Evolutionary conservation across 345 rosid genomes (phyloP).

Genomic region (Triadica sebifera): DNA sequence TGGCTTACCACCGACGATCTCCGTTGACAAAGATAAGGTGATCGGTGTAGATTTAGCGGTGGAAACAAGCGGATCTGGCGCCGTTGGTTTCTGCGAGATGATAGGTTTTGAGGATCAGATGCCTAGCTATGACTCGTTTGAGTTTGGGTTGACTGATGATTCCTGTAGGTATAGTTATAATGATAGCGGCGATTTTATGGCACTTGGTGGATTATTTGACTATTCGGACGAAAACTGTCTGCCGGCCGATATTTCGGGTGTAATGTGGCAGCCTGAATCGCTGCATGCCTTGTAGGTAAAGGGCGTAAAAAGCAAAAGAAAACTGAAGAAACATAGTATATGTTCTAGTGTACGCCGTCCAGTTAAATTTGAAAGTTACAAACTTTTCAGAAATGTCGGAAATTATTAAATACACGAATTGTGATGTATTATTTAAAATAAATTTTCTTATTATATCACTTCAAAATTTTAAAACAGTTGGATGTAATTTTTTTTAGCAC

Average conservation of each 20-base stretch:
- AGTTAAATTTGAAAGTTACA: no score
- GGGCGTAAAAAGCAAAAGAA: neutral
- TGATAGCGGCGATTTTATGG: slow-evolving; percentile 44
- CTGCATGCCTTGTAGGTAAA: slow-evolving; percentile 40
- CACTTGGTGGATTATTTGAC: slow-evolving; percentile 60
- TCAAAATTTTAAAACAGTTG: no score
- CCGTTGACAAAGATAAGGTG: slow-evolving; percentile 24
- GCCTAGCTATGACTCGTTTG: slow-evolving; percentile 45
- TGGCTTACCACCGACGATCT: slow-evolving; percentile 59
- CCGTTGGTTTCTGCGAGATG: slow-evolving; percentile 31
- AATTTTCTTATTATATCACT: no score
- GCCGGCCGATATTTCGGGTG: slow-evolving; percentile 42
- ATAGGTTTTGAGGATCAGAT: slow-evolving; percentile 44
- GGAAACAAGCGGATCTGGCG: slow-evolving; percentile 32
- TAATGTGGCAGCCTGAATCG: slow-evolving; percentile 56
- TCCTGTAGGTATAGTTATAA: slow-evolving; percentile 10
- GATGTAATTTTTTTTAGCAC: no score
- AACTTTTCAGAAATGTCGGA: no score
- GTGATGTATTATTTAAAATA: no score
- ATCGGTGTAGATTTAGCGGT: slow-evolving; percentile 19
- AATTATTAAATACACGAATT: no score
- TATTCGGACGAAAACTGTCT: slow-evolving; percentile 38
- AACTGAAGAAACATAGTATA: no score
- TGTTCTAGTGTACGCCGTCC: no score
- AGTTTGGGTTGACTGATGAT: slow-evolving; percentile 38